phyloP scores from a whole-genome alignment of 164 flowering plant species.

The Brasenia schreberi region DNA sequence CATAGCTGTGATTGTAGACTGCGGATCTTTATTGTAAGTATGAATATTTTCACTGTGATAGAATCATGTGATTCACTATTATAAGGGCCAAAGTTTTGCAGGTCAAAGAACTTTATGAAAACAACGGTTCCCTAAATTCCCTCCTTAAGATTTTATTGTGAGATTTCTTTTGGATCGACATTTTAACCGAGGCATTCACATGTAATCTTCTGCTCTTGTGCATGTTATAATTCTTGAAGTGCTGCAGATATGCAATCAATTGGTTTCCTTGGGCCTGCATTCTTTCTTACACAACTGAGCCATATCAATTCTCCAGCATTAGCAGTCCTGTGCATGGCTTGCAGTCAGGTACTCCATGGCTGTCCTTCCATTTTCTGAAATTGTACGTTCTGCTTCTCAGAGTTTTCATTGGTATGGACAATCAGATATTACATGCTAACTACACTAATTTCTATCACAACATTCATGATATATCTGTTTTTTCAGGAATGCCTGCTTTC shows the following conservation, averaged over 20 bases:
- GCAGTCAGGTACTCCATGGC: constrained; percentile 68
- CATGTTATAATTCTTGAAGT: neutral
- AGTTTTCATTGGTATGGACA: too few relatives aligned
- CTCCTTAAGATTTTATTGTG: too few relatives aligned
- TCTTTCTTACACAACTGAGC: constrained; percentile 85
- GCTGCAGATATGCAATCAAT: constrained; percentile 96
- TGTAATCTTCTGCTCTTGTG: neutral
- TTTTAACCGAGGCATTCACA: too few relatives aligned
- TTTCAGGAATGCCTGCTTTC: neutral
- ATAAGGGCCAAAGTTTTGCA: too few relatives aligned
- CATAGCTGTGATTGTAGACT: too few relatives aligned
- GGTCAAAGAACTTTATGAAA: too few relatives aligned
- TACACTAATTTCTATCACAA: neutral
- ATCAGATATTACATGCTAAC: too few relatives aligned
- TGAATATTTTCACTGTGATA: too few relatives aligned
- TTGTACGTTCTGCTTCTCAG: neutral
- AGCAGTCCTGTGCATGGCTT: constrained; percentile 98
- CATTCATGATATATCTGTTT: neutral
- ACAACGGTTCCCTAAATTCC: too few relatives aligned
- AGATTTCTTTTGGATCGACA: too few relatives aligned
- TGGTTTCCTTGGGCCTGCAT: constrained; percentile 94
- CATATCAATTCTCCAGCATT: constrained; percentile 65
- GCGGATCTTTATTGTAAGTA: too few relatives aligned
- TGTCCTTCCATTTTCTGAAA: neutral
- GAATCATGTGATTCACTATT: too few relatives aligned